These are phyloP conservation scores for Pyrus hybrid DNA, from an alignment of 331 rosid species.

Conservation along the genomic window DNA sequence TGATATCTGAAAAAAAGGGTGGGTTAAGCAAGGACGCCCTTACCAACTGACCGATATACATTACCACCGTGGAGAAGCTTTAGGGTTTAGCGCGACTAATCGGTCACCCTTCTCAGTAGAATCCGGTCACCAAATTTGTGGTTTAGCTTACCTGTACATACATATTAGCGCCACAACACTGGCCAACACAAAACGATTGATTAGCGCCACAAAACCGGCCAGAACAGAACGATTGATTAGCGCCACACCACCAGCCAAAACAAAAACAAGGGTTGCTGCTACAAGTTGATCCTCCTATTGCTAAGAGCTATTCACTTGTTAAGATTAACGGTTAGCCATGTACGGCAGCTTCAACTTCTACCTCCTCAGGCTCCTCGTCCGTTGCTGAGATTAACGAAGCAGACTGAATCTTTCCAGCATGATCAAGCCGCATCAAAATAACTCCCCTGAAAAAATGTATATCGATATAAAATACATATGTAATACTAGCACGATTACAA, in stretches of 20 bases:
- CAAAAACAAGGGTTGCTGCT: not conserved
- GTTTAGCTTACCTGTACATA: not conserved
- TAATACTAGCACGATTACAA: not conserved
- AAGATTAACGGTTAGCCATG: constrained; percentile 13
- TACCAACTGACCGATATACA: not conserved
- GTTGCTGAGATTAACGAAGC: constrained; percentile 77
- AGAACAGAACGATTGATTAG: no score
- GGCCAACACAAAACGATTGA: not conserved
- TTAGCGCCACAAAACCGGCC: no score
- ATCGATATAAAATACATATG: not conserved
- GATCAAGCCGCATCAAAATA: constrained; percentile 85
- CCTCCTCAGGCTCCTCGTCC: constrained; percentile 58
- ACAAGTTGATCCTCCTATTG: not conserved
- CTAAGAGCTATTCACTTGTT: not conserved
- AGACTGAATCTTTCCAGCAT: constrained; percentile 91
- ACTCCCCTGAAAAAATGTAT: constrained; percentile 55
- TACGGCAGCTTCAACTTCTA: constrained; percentile 36
- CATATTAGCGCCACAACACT: not conserved
- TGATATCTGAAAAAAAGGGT: not conserved
- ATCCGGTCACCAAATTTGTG: not conserved
- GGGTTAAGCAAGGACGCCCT: not conserved
- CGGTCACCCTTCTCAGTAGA: not conserved
- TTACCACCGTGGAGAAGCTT: not conserved
- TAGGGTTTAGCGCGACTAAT: not conserved
- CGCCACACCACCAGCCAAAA: no score